A percentile compares a stretch with the other conserved stretches of the same genome.
Conservation (phyloP, 805 yeast genomes). For the Candida caryicola region DNA sequence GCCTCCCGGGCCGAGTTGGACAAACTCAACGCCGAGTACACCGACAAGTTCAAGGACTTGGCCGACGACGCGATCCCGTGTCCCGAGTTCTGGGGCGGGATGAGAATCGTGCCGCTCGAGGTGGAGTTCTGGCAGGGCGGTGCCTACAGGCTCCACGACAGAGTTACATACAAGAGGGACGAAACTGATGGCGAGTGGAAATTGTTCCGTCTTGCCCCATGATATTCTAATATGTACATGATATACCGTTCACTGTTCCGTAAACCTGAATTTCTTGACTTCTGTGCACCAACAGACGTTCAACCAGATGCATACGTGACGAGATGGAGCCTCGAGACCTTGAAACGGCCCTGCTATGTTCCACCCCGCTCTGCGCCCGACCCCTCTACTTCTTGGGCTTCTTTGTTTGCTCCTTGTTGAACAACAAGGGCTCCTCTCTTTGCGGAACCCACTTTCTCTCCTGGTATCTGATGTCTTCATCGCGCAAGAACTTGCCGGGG, state of each 20-base stretch:
- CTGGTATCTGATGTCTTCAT: constrained; percentile 27
- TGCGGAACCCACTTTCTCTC: constrained; percentile 45
- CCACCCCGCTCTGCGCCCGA: too few relatives aligned
- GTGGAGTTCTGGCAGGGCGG: constrained; percentile 99
- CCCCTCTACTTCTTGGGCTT: constrained; percentile 9
- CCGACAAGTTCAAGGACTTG: constrained; percentile 55
- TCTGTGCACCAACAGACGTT: too few relatives aligned
- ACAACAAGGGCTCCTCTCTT: constrained; percentile 42
- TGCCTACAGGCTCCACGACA: constrained; percentile 82
- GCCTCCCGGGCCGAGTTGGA: constrained; percentile 63
- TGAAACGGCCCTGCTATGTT: too few relatives aligned
- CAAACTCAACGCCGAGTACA: constrained; percentile 42
- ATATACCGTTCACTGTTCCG: neutral
- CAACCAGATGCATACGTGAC: too few relatives aligned
- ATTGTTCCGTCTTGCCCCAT: constrained; percentile 71
- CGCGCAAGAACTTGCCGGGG: constrained; percentile 62
- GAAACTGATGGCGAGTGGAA: constrained; percentile 53
- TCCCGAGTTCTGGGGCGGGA: constrained; percentile 96
- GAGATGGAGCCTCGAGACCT: too few relatives aligned
- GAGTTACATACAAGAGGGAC: constrained; percentile 65
- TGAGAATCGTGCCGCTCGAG: constrained; percentile 82
- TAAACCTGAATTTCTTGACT: neutral
- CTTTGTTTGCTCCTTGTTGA: constrained; percentile 24
- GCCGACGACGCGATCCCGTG: constrained; percentile 70
- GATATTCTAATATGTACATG: neutral